A percentile compares a stretch with the other conserved stretches of the same genome.
Evolutionary conservation across 371 early-diverging fungal genomes (phyloP).

Genomic region (Actinomortierella wolfii): DNA sequence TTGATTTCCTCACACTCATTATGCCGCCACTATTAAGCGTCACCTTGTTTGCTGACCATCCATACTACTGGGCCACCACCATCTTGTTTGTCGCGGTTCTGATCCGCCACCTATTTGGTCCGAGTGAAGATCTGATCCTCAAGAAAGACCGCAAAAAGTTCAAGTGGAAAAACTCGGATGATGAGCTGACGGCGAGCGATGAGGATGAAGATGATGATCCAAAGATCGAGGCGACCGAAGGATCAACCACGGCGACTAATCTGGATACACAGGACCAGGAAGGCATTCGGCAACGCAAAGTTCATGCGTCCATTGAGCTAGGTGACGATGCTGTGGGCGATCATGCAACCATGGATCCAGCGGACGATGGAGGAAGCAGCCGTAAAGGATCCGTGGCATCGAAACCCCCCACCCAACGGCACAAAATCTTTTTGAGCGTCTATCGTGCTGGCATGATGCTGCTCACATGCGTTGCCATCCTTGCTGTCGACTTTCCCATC

Average conservation of each 20-base stretch:
- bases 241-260: conserved; percentile 2
- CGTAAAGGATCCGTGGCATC: conserved; percentile 13
- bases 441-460: conserved; percentile 83
- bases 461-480: conserved; percentile 80
- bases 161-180: conserved; percentile 46
- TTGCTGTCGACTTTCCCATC: conserved; percentile 95
- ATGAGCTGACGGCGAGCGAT: conserved; percentile 25
- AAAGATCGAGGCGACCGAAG: background rate
- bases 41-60: conserved; percentile 39
- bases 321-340: conserved; percentile 7
- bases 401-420: conserved; percentile 17
- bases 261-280: conserved; percentile 12
- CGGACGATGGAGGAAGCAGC: conserved; percentile 4
- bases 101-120: conserved; percentile 24
- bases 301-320: too few species aligned
- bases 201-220: conserved; percentile 12
- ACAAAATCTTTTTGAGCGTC: conserved; percentile 62
- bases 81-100: conserved; percentile 23
- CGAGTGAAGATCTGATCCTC: conserved; percentile 23
- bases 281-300: conserved; percentile 38
- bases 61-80: conserved; percentile 39
- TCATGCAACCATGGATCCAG: conserved; percentile 14
- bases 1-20: conserved; percentile 41
- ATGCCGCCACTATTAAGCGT: conserved; percentile 41
- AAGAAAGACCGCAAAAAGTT: conserved; percentile 39